phyloP scores from a whole-genome alignment of 148 eudicot species.

The Mesembryanthemum crystallinum region DNA sequence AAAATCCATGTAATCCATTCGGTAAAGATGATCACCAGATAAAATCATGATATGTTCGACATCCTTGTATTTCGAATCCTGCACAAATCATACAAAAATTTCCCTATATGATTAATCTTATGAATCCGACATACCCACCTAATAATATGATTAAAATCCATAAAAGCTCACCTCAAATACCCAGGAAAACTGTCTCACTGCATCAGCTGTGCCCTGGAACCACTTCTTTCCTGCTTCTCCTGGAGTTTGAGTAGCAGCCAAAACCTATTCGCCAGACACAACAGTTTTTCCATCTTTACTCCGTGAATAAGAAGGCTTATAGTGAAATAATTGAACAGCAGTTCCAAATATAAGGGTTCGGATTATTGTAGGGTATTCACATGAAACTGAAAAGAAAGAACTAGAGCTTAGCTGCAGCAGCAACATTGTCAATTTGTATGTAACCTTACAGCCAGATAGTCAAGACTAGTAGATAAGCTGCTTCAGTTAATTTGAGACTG shows the following conservation, averaged over 20 bases:
- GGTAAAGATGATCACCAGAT: conserved; percentile 87
- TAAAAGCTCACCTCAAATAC: conserved; percentile 31
- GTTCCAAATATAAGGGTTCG: no score
- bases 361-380: no score
- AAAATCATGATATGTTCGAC: conserved; percentile 67
- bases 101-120: background rate
- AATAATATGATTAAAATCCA: background rate
- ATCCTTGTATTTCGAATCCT: conserved; percentile 72
- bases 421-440: no score
- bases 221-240: conserved; percentile 43
- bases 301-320: background rate
- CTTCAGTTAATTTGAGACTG: background rate
- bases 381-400: background rate
- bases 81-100: conserved; percentile 16
- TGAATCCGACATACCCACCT: background rate
- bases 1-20: conserved; percentile 88
- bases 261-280: conserved; percentile 24
- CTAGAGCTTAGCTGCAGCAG: background rate
- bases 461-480: no score
- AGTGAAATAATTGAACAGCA: background rate
- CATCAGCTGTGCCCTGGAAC: conserved; percentile 53
- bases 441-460: no score
- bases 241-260: conserved; percentile 50
- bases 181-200: conserved; percentile 43
- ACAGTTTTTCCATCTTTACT: background rate